These are phyloP conservation scores for Ophiostoma angusticollis DNA, from an alignment of 2,329 filamentous ascomycete genomes.

Conservation along the genomic window DNA sequence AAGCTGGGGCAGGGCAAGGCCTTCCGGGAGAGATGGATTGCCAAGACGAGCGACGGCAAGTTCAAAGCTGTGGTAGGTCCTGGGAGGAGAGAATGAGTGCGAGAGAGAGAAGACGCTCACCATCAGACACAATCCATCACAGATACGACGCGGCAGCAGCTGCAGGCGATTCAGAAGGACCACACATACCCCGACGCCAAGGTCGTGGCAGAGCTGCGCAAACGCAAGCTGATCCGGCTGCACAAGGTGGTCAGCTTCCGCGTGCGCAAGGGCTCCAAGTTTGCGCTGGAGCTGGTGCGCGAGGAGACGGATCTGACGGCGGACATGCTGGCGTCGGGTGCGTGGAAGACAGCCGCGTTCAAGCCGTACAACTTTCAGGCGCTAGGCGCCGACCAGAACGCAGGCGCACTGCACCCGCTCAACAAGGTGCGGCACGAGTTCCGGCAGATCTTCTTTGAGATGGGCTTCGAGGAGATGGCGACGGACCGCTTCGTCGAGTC, in stretches of 20 bases:
- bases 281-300: slow-evolving; percentile 74
- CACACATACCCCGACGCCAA: slow-evolving; percentile 59
- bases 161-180: slow-evolving; percentile 59
- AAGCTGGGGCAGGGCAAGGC: slow-evolving; percentile 91
- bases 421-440: slow-evolving; percentile 96
- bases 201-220: slow-evolving; percentile 68
- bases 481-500: slow-evolving; percentile 89
- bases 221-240: slow-evolving; percentile 76
- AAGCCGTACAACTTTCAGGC: slow-evolving; percentile 47
- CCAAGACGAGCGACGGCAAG: slow-evolving; percentile 41
- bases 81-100: neutral
- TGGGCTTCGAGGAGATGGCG: slow-evolving; percentile 98
- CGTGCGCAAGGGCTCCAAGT: slow-evolving; percentile 75
- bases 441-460: slow-evolving; percentile 96
- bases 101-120: no score
- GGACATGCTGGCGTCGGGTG: slow-evolving; percentile 77
- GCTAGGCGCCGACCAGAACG: slow-evolving; percentile 46
- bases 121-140: slow-evolving; percentile 63
- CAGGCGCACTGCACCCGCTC: slow-evolving; percentile 54
- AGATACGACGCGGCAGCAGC: slow-evolving; percentile 64
- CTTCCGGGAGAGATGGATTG: slow-evolving; percentile 68
- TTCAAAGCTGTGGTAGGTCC: slow-evolving; percentile 39
- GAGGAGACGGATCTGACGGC: slow-evolving; percentile 92
- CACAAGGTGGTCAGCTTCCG: slow-evolving; percentile 79
- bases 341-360: slow-evolving; percentile 87